Evolutionary conservation across 2,329 filamentous ascomycete species (phyloP), one percentile per base, ranked within the genome.

Genomic region (Botrytis deweyae): DNA sequence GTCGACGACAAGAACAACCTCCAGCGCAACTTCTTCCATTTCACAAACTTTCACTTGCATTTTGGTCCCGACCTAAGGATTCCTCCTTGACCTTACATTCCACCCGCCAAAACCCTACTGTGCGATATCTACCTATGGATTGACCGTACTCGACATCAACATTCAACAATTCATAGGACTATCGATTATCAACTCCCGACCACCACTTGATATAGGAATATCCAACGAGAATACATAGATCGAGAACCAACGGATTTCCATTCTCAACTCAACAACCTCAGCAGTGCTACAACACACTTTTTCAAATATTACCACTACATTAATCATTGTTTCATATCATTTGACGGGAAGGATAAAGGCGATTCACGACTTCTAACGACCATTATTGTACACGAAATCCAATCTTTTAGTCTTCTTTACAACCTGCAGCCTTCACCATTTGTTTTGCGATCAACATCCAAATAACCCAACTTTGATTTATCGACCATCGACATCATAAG

Each of bases 321-420:
- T 67, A 59, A 72, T 72, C 38, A 59, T 67, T 72, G 46, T 67
- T 66, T 72, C 52, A 66, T 72, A 55, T 66, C 40, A 49, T 20
- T 72, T 55, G 42, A 40, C 20, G 36, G 70, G 59, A 55, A 29
- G 70, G 36, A 42, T 33, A 66, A 66, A 66, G 70, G 70, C n/a
- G 61, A 72, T 72, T 72, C 70, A 72, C 70, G 70, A 72, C 59
- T 55, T 49, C 36, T 72, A 44, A 72, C 70, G 70, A 72, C 42
- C 46, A 66, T 64, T n/a, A 66, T 52, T 66, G 64, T 38, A 66
- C 44, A 66, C 64, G 64, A 58, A 65, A 42, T 44, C 61, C 59
- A 66, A 72, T 58, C 40, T 46, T 29, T n/a, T 25, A 33, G 20
- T 49, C 68, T 36, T 25, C 58, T 70, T 70, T 33, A 29, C 44